Conservation (phyloP, 163 green algal species). For the Picocystis sp. region DNA sequence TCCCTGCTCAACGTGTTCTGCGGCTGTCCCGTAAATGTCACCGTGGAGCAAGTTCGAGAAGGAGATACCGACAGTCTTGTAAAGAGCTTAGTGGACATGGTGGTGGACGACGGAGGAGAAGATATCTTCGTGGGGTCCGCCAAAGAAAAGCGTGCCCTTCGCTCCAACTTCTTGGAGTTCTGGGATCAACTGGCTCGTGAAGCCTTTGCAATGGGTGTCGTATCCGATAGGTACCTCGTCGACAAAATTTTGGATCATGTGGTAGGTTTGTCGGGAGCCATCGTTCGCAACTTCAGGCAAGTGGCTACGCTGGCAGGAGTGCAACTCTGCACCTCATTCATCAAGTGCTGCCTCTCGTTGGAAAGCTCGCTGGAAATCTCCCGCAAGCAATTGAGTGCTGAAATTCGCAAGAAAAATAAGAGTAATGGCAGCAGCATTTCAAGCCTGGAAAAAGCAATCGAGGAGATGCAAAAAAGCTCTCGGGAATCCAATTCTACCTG, state of each 20-base stretch:
- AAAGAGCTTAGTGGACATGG: slow-evolving; percentile 18
- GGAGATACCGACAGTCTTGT: slow-evolving; percentile 42
- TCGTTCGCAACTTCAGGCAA: slow-evolving; percentile 34
- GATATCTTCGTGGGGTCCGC: slow-evolving; percentile 23
- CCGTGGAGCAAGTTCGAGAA: slow-evolving; percentile 39
- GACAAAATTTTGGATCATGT: slow-evolving; percentile 18
- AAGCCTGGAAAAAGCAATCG: too few species aligned
- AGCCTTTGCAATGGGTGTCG: slow-evolving; percentile 13
- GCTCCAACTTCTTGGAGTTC: slow-evolving; percentile 30
- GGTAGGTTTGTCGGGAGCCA: slow-evolving; percentile 17
- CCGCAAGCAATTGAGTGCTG: too few species aligned
- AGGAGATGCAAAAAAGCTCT: too few species aligned
- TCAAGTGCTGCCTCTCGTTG: too few species aligned
- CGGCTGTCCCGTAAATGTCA: slow-evolving; percentile 29
- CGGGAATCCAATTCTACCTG: too few species aligned
- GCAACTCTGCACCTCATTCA: slow-evolving; percentile 32
- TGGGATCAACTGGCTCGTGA: slow-evolving; percentile 37
- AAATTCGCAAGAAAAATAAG: too few species aligned
- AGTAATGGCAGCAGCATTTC: too few species aligned
- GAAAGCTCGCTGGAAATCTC: too few species aligned
- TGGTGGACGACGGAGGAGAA: slow-evolving; percentile 23
- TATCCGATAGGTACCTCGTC: slow-evolving; percentile 33
- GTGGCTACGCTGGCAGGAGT: slow-evolving; percentile 34
- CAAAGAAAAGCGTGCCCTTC: slow-evolving; percentile 19
- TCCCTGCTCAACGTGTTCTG: neutral